Evolutionary conservation across 805 yeast species (phyloP).

Genomic region (Lipomyces chichibuensis): DNA sequence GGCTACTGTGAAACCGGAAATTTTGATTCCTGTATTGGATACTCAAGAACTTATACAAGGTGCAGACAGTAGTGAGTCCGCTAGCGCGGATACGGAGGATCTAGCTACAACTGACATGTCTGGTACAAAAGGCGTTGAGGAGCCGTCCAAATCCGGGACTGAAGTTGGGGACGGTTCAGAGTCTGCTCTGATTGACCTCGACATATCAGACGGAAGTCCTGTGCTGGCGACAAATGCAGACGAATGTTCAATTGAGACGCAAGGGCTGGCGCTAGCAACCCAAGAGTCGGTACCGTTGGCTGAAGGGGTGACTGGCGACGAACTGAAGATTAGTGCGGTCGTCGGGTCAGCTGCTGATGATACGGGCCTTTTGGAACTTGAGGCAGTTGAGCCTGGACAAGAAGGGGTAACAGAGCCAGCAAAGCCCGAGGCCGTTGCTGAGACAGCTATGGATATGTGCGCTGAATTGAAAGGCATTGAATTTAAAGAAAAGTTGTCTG

Average conservation of each 20-base stretch:
- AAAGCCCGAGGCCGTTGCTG: neutral
- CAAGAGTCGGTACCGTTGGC: neutral
- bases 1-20: neutral
- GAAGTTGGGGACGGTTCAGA: too few relatives aligned
- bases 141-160: too few relatives aligned
- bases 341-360: neutral
- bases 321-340: too few relatives aligned
- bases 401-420: neutral
- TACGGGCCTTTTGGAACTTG: neutral
- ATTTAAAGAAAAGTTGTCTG: neutral
- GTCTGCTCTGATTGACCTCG: neutral
- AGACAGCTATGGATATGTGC: neutral
- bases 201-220: neutral
- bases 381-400: neutral
- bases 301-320: neutral
- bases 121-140: too few relatives aligned
- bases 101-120: neutral
- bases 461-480: slow-evolving; percentile 1
- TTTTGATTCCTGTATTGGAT: neutral
- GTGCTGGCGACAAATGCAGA: too few relatives aligned
- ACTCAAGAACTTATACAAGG: neutral
- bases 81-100: neutral
- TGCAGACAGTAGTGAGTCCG: neutral
- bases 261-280: neutral
- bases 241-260: too few relatives aligned